Base-by-base conservation (phyloP, 495 filamentous ascomycete species). In the Penicillium mononematosum region DNA sequence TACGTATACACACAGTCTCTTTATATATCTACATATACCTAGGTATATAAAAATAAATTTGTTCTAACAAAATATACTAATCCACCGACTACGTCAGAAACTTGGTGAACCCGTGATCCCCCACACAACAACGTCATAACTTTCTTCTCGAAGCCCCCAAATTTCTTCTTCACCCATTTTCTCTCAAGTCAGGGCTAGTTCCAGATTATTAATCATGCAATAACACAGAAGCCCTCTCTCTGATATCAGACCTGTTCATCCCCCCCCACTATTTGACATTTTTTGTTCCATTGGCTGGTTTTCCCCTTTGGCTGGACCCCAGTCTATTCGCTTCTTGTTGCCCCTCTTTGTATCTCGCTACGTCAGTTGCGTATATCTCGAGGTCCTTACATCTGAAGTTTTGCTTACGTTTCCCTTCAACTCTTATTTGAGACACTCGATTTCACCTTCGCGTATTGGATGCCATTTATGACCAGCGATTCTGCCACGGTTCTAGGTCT, bases 61-160 rank as follows among this genome's bases (percentile, higher is more conserved):
- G 0, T 8, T 29, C 27, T 9, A 29, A 7, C 1, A 29, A 29
- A 8, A 16, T 34, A 34, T 14, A 12, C 10, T 0, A 32, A 32
- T 11, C 31, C 9, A 12, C 10, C 34, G 17, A 49, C 49, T 39
- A 51, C 49, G 49, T 51, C 49, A 51, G 49, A 42, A 42, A 49
- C 41, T 41, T 41, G 41, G 22, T 56, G 48, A 51, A 51, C 49
- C 56, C 56, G 49, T 59, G 50, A 59, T 53, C 56, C 55, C 42
- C 61, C 61, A 54, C 65, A 65, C 59, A 63, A 53, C 61, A 60
- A 68, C 65, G 62, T 68, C 65, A 68, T 65, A 61, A 27, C 49
- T 61, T 60, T 59, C 52, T 56, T 63, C 53, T 61, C 44, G 55
- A 60, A 62, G 50, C 46, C 50, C 50, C 45, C 57, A 47, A 55